A percentile compares a stretch with the other conserved stretches of the same genome.
phyloP scores from a whole-genome alignment of 2,329 filamentous ascomycete genomes.

The Diaporthe aspalathi region DNA sequence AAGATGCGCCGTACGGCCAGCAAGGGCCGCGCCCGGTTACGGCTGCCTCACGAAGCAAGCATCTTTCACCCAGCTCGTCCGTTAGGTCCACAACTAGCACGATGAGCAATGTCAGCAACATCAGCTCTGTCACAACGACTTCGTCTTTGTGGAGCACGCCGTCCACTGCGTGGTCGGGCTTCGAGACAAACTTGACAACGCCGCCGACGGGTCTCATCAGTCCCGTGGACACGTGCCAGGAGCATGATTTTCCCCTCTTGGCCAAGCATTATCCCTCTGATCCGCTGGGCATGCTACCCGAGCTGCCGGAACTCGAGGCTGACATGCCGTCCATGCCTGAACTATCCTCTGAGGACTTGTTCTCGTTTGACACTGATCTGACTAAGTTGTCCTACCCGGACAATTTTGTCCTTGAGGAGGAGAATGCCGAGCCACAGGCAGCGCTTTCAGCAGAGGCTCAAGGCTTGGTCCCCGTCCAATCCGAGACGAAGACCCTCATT shows the following conservation, averaged over 20 bases:
- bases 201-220: constrained; percentile 55
- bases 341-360: constrained; percentile 46
- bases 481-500: constrained; percentile 55
- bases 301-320: constrained; percentile 58
- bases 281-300: constrained; percentile 49
- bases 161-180: constrained; percentile 55
- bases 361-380: constrained; percentile 50
- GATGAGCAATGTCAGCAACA: constrained; percentile 44
- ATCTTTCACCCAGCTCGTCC: constrained; percentile 60
- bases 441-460: neutral
- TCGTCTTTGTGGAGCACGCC: constrained; percentile 57
- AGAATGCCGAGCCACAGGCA: constrained; percentile 32
- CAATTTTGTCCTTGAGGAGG: constrained; percentile 52
- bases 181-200: constrained; percentile 59
- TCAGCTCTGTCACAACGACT: constrained; percentile 58
- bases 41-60: constrained; percentile 51
- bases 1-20: constrained; percentile 30
- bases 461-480: constrained; percentile 19
- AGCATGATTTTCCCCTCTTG: constrained; percentile 42
- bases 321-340: constrained; percentile 49
- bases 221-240: constrained; percentile 46
- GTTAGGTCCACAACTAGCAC: constrained; percentile 59
- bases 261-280: constrained; percentile 44
- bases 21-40: constrained; percentile 40
- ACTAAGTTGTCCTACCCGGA: constrained; percentile 51